A percentile compares a stretch with the other conserved stretches of the same genome.
phyloP scores from a whole-genome alignment of 306 rosid genomes.

The Prunus salicina region DNA sequence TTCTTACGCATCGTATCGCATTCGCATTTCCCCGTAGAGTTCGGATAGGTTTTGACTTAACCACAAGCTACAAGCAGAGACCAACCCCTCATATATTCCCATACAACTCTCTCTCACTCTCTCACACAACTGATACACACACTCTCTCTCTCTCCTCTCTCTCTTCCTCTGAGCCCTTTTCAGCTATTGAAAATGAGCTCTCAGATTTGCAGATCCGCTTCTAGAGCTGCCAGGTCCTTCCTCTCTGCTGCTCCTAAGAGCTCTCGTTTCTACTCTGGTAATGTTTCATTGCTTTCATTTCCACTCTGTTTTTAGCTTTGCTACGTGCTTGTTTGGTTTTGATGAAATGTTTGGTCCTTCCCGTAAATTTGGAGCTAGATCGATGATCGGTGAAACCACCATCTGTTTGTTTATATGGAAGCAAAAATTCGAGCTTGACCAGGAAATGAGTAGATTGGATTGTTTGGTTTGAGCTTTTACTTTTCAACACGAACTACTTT shows the following conservation, averaged over 20 bases:
- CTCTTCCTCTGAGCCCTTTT: neutral
- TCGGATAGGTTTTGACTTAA: constrained; percentile 6
- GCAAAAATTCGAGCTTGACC: neutral
- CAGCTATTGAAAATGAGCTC: constrained; percentile 47
- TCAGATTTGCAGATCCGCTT: constrained; percentile 63
- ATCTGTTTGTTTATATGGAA: constrained; percentile 7
- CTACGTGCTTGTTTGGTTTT: neutral
- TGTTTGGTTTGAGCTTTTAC: neutral
- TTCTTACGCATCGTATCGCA: neutral
- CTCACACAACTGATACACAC: neutral
- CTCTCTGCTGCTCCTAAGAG: constrained; percentile 62
- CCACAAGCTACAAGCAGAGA: neutral
- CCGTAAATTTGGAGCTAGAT: neutral
- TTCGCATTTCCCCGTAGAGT: neutral
- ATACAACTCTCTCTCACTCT: neutral
- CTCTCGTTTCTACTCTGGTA: constrained; percentile 68
- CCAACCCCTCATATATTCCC: neutral
- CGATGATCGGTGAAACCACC: constrained; percentile 12
- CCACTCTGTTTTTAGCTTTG: neutral
- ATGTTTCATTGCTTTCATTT: neutral
- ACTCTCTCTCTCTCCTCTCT: neutral
- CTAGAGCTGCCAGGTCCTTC: constrained; percentile 72
- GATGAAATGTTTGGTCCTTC: neutral
- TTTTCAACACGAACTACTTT: neutral
- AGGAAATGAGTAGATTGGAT: neutral